These are phyloP conservation scores for Lactifluus volemus DNA, from an alignment of 768 basidiomycete genomes.

Conservation along the genomic window DNA sequence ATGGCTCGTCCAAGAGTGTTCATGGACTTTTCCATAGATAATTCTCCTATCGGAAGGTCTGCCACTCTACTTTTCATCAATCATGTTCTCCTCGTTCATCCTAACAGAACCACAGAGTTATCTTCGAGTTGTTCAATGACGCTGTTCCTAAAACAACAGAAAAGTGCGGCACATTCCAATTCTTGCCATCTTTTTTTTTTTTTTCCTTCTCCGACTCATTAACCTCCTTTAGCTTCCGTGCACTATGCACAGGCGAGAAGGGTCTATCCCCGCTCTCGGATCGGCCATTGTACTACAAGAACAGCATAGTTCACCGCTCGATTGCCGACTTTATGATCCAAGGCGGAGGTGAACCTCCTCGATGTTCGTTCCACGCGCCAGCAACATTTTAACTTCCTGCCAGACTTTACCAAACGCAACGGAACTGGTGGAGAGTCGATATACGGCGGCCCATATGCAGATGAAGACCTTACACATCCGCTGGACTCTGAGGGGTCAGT, in stretches of 20 bases:
- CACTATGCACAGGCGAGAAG: constrained; percentile 79
- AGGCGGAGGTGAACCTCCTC: constrained; percentile 49
- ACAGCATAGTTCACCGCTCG: constrained; percentile 66
- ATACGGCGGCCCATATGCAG: constrained; percentile 64
- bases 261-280: constrained; percentile 57
- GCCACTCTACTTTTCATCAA: constrained; percentile 7
- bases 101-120: constrained; percentile 36
- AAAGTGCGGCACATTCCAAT: constrained; percentile 44
- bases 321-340: constrained; percentile 78
- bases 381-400: neutral
- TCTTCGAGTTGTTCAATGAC: constrained; percentile 72
- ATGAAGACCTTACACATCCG: constrained; percentile 61
- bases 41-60: constrained; percentile 47
- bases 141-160: constrained; percentile 66
- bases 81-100: neutral
- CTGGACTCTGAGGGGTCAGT: constrained; percentile 55
- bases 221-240: constrained; percentile 56
- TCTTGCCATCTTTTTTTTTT: neutral
- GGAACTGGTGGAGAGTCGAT: constrained; percentile 79
- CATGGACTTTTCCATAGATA: constrained; percentile 52
- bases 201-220: constrained; percentile 3
- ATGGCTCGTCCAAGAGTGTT: constrained; percentile 60
- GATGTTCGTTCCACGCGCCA: neutral
- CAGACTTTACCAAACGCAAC: constrained; percentile 73
- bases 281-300: constrained; percentile 78